Base-by-base conservation (phyloP, 179 eudicot genomes). In the Silene coronaria region DNA sequence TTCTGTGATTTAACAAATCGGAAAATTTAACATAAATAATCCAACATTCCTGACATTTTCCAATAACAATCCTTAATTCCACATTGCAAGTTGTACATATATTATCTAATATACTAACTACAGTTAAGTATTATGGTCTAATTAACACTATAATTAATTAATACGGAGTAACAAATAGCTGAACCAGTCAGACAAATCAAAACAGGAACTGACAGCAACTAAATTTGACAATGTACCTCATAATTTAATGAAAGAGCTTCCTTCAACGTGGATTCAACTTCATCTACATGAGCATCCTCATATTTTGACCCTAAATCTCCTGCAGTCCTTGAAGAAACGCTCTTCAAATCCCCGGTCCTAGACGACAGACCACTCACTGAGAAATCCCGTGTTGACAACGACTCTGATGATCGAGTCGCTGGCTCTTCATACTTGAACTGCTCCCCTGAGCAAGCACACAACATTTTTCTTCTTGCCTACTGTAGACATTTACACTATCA, bases 391-490 rank as follows among this genome's bases (percentile, higher is more conserved):
- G 96, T 90, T 57, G 90, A 93, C 70, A 91, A 77, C 2, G 98
- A 94, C 63, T 90, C 92, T 16, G 96, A 96, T 62, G 97, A 90
- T 55, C 85, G 84, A 1, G 92, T 87, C 6, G 67, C 83, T 6
- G 82, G 80, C 71, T 94, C 98, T 66, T 94, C 92, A 4, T 87
- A 81, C 80, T 77, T 87, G 76, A 90, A 89, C 76, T 90, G 94
- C 87, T 94, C 96, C 36, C 98, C 97, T 45, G 98, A 91, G 84
- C 98, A 94, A 84, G 96, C 87, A 77, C 97, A 93, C 93, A 93
- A 76, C 98, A 93, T 85, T 63, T 64, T 72, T 72, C 78, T 68
- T 42, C 19, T 16, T 16, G 6, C 5, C 65, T 30, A 80, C 63
- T n/a, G 6, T 27, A 58, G n/a, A 62, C 45, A 38, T 38, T 38